A percentile compares a stretch with the other conserved stretches of the same genome.
Evolutionary conservation across 495 filamentous ascomycete species (phyloP).

Genomic region (Friedmanniomyces endolithicus): DNA sequence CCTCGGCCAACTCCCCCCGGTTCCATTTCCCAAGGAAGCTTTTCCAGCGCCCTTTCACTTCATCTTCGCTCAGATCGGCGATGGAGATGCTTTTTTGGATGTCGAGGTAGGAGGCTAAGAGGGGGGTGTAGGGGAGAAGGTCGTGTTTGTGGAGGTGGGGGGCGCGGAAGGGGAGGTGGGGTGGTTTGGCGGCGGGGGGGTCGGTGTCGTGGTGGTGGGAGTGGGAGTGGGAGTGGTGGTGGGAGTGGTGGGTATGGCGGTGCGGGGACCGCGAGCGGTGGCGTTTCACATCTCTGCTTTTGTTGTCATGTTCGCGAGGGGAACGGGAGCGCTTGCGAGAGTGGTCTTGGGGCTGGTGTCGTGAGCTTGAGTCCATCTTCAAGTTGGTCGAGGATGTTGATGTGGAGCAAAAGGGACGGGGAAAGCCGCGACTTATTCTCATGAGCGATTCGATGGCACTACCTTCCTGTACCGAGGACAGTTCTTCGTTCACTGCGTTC

Average conservation of each 20-base stretch:
- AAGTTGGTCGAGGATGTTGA: neutral
- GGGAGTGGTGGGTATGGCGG: constrained; percentile 1
- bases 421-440: no score
- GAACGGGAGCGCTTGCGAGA: constrained; percentile 4
- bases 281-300: constrained; percentile 3
- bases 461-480: no score
- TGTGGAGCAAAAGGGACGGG: no score
- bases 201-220: neutral
- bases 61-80: constrained; percentile 50
- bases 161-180: constrained; percentile 53
- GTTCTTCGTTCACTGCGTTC: no score
- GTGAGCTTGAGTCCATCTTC: neutral
- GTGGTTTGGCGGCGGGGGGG: neutral
- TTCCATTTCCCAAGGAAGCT: constrained; percentile 92
- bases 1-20: constrained; percentile 76
- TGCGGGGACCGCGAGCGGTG: constrained; percentile 16
- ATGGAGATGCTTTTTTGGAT: constrained; percentile 69
- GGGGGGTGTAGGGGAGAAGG: constrained; percentile 45
- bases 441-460: no score
- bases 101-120: constrained; percentile 81
- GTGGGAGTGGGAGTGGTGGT: neutral
- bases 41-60: constrained; percentile 79
- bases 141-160: constrained; percentile 54
- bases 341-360: neutral
- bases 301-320: neutral